Conservation (phyloP, 306 rosid genomes). For the Quercus wislizeni region DNA sequence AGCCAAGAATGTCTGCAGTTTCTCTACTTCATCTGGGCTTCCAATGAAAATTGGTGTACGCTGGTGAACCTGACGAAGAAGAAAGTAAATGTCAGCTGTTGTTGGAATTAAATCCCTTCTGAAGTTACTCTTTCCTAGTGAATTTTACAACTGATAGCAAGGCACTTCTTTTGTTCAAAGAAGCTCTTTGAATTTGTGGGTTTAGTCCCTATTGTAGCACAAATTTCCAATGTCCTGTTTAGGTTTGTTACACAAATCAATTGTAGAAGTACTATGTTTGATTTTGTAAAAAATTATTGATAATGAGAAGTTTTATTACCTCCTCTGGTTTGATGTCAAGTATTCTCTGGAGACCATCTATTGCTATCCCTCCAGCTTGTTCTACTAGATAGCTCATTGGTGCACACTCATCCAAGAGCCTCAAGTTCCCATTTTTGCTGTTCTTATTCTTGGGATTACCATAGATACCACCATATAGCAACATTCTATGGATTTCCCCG, state of each 20-base stretch:
- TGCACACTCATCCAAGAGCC: conserved; percentile 44
- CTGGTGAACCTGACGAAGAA: conserved; percentile 30
- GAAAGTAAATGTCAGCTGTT: background rate
- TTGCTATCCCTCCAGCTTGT: conserved; percentile 47
- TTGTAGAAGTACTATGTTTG: background rate
- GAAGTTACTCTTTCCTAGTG: too few relatives aligned
- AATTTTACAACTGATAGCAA: too few relatives aligned
- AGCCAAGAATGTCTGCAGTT: conserved; percentile 29
- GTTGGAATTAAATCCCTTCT: too few relatives aligned
- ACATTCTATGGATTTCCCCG: conserved; percentile 39
- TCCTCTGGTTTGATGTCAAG: conserved; percentile 32
- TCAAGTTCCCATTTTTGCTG: conserved; percentile 36
- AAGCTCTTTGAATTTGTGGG: background rate
- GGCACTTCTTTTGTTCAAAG: background rate
- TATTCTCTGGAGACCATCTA: conserved; percentile 32
- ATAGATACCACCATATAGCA: conserved; percentile 41
- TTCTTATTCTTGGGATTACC: conserved; percentile 38
- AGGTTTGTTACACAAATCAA: background rate
- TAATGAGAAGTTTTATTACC: conserved; percentile 12
- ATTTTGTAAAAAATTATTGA: background rate
- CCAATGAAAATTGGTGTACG: conserved; percentile 36
- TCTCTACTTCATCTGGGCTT: conserved; percentile 39
- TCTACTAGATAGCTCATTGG: conserved; percentile 46
- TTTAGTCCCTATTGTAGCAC: background rate
- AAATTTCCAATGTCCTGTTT: background rate